Base-by-base conservation (phyloP, 192 early-diverging fungal genomes). In the Coemansia sp. region DNA sequence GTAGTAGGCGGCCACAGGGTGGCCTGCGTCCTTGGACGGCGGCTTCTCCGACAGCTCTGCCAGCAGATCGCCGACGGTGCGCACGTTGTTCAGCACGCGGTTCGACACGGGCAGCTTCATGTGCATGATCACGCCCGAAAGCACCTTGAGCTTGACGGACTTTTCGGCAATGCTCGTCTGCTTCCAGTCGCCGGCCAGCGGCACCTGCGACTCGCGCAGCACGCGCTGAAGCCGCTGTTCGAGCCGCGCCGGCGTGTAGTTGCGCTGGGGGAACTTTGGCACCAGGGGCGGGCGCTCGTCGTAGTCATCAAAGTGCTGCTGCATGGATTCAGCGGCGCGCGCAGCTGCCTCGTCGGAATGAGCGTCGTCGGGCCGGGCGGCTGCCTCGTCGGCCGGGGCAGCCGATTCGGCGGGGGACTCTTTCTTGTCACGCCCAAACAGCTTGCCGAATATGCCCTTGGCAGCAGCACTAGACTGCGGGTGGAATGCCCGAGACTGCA, bases 31-130 rank as follows among this genome's bases (percentile, higher is more conserved):
- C 35, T 54, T 59, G 5, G 58, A 28, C 25, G 41, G 62, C 2
- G 74, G 63, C 51, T 70, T 70, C 19, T 25, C 29, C 22, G 40
- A 26, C 31, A 70, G 55, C 67, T 70, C 67, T 4, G 36, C 36
- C 20, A 70, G 27, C 54, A 77, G 50, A 43, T 77, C 74, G 41
- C 53, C 64, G 15, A 52, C 67, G 2, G 67, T 70, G n/a, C 45
- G 50, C 23, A 77, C 57, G 19, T 77, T 70, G 32, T 77, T 67
- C 42, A 77, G 67, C 47, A 60, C 56, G 6, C 74, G 68, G 40
- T 39, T 70, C 6, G 68, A 35, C 17, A 77, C 60, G 1, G 53
- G 62, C 2, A 67, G 32, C 57, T 62, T 63, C 32, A 63, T 23
- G 8, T 63, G 19, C 45, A 55, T 55, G 39, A 77, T 70, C 17